Base-by-base conservation (phyloP, 192 early-diverging fungal species). In the Cladochytrium replicatum region DNA sequence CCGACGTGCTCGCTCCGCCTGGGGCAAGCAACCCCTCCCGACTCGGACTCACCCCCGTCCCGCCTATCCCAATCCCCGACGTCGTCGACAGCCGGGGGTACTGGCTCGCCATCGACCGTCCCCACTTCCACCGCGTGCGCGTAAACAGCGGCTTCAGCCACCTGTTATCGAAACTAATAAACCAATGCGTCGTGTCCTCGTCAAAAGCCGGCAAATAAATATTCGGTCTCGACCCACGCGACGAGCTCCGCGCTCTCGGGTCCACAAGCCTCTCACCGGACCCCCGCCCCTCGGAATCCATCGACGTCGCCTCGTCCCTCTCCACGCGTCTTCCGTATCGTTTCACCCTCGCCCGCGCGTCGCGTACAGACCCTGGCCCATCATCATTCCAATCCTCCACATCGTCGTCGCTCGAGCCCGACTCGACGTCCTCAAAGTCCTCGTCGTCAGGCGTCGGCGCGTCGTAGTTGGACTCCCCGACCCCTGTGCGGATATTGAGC, bases 91-190 rank as follows among this genome's bases (percentile, higher is more conserved):
- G n/a, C n/a, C n/a, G n/a, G n/a, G n/a, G n/a, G n/a, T n/a, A n/a
- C n/a, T n/a, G n/a, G n/a, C n/a, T n/a, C n/a, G n/a, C n/a, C n/a
- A n/a, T n/a, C n/a, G n/a, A n/a, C n/a, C n/a, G n/a, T n/a, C n/a
- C n/a, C n/a, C n/a, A n/a, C n/a, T n/a, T n/a, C n/a, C n/a, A n/a
- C n/a, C n/a, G n/a, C n/a, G n/a, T n/a, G n/a, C n/a, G n/a, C 5
- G 83, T 82, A 55, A 89, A 85, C 39, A 89, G 60, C n/a, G 87
- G 87, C 52, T 87, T 88, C 2, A 89, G 60, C 59, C 74, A 88
- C 50, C 69, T 69, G 43, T 84, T 74, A 64, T 88, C 87, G 69
- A 89, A 89, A 9, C 75, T 78, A 19, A 88, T 68, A 63, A 89
- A 89, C 87, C 87, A 89, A 52, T 89, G 85, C 1, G 74, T 60